phyloP scores from a whole-genome alignment of 345 rosid genomes.

The Pseudoturritis turrita region DNA sequence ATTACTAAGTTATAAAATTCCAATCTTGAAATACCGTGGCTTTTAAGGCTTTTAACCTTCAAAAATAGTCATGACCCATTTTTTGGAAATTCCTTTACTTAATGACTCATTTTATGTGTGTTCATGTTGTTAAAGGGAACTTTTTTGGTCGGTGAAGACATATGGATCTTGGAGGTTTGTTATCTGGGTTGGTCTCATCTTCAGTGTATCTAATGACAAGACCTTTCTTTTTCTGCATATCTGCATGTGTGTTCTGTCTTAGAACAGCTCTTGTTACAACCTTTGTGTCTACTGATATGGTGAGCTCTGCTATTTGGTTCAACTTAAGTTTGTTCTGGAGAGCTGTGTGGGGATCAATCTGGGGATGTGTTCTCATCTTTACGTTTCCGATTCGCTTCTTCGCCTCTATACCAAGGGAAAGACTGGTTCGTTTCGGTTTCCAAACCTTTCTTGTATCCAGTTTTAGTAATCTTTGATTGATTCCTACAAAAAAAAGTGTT shows the following conservation, averaged over 20 bases:
- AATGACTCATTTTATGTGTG: neutral
- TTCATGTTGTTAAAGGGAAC: neutral
- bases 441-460: neutral
- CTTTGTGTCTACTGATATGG: constrained; percentile 49
- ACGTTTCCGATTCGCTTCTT: constrained; percentile 55
- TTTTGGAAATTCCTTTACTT: neutral
- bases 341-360: constrained; percentile 39
- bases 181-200: constrained; percentile 30
- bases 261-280: constrained; percentile 42
- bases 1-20: neutral
- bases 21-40: neutral
- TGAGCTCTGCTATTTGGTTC: constrained; percentile 41
- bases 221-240: constrained; percentile 45
- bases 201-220: constrained; percentile 33
- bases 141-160: neutral
- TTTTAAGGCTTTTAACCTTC: neutral
- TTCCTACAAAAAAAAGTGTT: neutral
- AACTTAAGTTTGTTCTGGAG: constrained; percentile 47
- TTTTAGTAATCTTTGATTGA: neutral
- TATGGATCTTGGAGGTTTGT: constrained; percentile 33
- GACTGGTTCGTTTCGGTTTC: constrained; percentile 46
- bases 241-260: constrained; percentile 32
- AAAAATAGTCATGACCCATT: neutral
- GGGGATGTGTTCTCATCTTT: constrained; percentile 35
- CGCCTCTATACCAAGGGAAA: constrained; percentile 57